phyloP scores from a whole-genome alignment of 169 alveolate genomes.

The Babesia bigemina region DNA sequence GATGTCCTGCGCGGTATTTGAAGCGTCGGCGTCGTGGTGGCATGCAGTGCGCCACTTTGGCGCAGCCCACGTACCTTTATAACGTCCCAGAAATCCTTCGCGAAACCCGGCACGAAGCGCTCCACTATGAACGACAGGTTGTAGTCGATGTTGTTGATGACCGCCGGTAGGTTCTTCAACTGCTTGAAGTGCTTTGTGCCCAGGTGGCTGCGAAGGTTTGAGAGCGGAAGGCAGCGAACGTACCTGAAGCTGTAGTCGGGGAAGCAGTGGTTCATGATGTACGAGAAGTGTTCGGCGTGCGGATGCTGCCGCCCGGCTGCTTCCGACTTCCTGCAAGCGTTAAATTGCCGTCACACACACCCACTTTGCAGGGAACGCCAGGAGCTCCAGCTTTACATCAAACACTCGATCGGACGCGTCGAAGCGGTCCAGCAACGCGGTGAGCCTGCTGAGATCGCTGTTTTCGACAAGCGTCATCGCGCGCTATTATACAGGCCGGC shows the following conservation, averaged over 20 bases:
- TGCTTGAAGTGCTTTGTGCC: slow-evolving; percentile 68
- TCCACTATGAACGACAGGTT: slow-evolving; percentile 74
- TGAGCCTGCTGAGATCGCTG: slow-evolving; percentile 51
- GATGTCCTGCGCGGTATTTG: slow-evolving; percentile 30
- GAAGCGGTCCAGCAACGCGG: slow-evolving; percentile 44
- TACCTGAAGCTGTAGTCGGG: slow-evolving; percentile 79
- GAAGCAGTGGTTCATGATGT: slow-evolving; percentile 71
- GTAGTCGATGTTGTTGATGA: slow-evolving; percentile 74
- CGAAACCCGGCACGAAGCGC: slow-evolving; percentile 68
- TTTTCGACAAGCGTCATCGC: slow-evolving; percentile 57
- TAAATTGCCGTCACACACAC: background rate
- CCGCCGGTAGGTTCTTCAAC: slow-evolving; percentile 68
- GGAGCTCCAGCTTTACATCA: slow-evolving; percentile 62
- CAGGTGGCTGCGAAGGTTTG: slow-evolving; percentile 33
- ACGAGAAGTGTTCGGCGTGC: slow-evolving; percentile 29
- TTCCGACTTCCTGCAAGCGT: slow-evolving; percentile 22
- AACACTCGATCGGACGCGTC: slow-evolving; percentile 69
- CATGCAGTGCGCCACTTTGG: background rate
- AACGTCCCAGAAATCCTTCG: slow-evolving; percentile 73
- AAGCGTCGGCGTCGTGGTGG: background rate
- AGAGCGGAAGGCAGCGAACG: background rate
- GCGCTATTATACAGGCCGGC: background rate
- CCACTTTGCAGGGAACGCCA: slow-evolving; percentile 54
- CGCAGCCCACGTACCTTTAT: slow-evolving; percentile 58
- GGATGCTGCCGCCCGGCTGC: slow-evolving; percentile 8